Evolutionary conservation across 257 asterid genomes (phyloP).

Genomic region (Solanum chilense): DNA sequence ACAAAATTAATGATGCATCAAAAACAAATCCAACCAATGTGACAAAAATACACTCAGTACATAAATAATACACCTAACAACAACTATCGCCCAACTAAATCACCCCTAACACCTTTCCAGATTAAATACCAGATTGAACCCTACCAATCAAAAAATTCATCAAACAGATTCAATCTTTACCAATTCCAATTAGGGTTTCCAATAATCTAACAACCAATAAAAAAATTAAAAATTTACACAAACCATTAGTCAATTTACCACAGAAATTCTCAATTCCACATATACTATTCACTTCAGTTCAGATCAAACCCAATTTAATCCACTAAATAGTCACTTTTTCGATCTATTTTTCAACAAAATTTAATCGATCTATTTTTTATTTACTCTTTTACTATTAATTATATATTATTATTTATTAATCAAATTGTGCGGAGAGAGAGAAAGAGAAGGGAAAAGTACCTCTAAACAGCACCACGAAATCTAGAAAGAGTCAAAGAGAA

Average conservation of each 20-base stretch:
- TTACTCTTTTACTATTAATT: neutral
- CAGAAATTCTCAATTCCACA: neutral
- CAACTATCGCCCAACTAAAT: neutral
- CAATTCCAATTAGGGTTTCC: neutral
- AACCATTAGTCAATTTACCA: neutral
- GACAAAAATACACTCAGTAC: neutral
- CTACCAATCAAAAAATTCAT: neutral
- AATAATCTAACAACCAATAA: neutral
- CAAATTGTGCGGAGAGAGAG: neutral
- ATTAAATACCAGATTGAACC: neutral
- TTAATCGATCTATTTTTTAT: neutral
- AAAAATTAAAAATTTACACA: neutral
- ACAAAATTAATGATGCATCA: neutral
- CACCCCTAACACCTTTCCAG: neutral
- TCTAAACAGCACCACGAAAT: slow-evolving; percentile 1
- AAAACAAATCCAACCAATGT: neutral
- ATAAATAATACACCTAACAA: neutral
- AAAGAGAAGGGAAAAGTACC: neutral
- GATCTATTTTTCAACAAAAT: neutral
- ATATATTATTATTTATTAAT: neutral
- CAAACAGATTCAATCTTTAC: neutral
- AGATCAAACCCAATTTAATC: neutral
- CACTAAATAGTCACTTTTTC: neutral
- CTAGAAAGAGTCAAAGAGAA: neutral
- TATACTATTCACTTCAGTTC: neutral